Evolutionary conservation across 371 early-diverging fungal genomes (phyloP).

Genomic region (Syncephalastrum racemosum): DNA sequence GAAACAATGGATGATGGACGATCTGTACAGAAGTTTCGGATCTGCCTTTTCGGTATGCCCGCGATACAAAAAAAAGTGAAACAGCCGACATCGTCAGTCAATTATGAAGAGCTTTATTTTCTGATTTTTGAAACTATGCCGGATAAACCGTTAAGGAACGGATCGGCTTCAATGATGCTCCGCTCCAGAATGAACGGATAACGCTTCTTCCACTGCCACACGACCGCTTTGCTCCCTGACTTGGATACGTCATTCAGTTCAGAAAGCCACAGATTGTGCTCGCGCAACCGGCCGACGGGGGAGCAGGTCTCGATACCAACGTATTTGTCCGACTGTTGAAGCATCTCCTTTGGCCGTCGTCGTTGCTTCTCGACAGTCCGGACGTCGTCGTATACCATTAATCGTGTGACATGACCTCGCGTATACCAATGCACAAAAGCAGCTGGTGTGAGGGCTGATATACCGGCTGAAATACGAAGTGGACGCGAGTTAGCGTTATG

Average conservation of each 20-base stretch:
- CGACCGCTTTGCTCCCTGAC: constrained; percentile 18
- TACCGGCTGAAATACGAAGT: constrained; percentile 35
- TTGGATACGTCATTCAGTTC: constrained; percentile 27
- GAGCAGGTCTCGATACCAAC: constrained; percentile 40
- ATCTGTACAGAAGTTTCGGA: no score
- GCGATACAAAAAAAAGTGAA: no score
- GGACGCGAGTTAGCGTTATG: not conserved
- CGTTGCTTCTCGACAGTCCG: constrained; percentile 40
- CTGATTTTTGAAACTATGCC: no score
- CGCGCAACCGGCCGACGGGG: constrained; percentile 30
- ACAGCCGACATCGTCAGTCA: no score
- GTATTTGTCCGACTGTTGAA: constrained; percentile 25
- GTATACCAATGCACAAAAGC: constrained; percentile 44
- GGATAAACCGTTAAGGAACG: constrained; percentile 33
- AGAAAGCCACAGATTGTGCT: constrained; percentile 37
- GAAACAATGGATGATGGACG: no score
- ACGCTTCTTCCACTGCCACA: constrained; percentile 30
- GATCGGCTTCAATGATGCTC: constrained; percentile 42
- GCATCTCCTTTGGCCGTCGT: constrained; percentile 33
- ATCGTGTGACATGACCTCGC: constrained; percentile 32
- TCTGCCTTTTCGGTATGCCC: no score
- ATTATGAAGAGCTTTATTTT: no score
- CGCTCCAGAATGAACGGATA: constrained; percentile 34
- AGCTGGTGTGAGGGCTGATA: constrained; percentile 40
- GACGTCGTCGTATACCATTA: constrained; percentile 44